Conservation (phyloP, 768 basidiomycete genomes). For the Termitomyces sp. region DNA sequence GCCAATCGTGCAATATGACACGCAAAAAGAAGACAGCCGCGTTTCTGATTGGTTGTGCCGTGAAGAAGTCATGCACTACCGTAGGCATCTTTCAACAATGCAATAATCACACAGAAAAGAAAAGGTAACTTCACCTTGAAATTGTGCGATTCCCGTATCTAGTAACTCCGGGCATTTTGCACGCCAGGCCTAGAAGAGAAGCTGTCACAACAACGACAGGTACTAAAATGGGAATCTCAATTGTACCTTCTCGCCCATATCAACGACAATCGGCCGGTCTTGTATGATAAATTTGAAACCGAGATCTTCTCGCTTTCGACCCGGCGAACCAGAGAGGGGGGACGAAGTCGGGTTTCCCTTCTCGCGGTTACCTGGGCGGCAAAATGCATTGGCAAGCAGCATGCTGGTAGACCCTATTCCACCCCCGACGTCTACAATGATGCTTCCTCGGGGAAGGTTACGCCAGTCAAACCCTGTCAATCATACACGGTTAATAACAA, state of each 20-base stretch:
- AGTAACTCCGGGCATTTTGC: slow-evolving; percentile 53
- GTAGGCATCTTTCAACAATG: slow-evolving; percentile 1
- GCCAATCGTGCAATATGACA: slow-evolving; percentile 76
- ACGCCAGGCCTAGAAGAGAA: slow-evolving; percentile 43
- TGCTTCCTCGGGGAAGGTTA: slow-evolving; percentile 38
- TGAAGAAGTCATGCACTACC: slow-evolving; percentile 72
- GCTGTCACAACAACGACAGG: neutral
- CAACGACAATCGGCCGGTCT: slow-evolving; percentile 48
- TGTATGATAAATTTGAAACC: slow-evolving; percentile 52
- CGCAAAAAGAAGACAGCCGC: slow-evolving; percentile 67
- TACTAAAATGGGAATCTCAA: slow-evolving; percentile 6
- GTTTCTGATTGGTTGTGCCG: slow-evolving; percentile 45
- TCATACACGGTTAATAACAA: neutral
- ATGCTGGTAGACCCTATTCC: slow-evolving; percentile 51
- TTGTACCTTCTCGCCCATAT: slow-evolving; percentile 44
- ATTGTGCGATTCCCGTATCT: slow-evolving; percentile 42
- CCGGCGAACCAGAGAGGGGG: neutral
- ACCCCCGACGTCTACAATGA: slow-evolving; percentile 66
- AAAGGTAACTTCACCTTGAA: slow-evolving; percentile 35
- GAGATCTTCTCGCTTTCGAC: slow-evolving; percentile 16
- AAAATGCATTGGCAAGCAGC: slow-evolving; percentile 30
- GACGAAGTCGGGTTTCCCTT: neutral
- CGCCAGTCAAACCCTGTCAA: slow-evolving; percentile 53
- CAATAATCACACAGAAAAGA: neutral
- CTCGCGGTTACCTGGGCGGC: slow-evolving; percentile 8